Base-by-base conservation (phyloP, 1,284 basidiomycete species). In the Cutaneotrichosporon cavernicola region DNA sequence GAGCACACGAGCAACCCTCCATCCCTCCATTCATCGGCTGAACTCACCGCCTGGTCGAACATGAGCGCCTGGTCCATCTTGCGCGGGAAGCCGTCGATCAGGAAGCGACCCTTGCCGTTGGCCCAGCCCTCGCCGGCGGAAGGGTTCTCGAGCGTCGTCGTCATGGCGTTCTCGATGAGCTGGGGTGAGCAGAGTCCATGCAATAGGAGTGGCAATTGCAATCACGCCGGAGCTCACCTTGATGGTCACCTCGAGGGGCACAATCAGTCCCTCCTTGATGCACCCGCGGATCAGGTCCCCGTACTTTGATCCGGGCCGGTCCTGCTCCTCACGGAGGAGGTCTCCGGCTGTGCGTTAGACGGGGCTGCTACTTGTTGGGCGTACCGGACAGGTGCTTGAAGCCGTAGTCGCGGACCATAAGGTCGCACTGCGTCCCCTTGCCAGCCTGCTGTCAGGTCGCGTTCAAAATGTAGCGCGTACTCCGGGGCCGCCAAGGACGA, bases 21-120 rank as follows among this genome's bases (percentile, higher is more conserved):
- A 14, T 22, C 5, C 34, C 40, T 36, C 30, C 36, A 14, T 22
- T 60, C 21, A 46, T 38, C 40, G 30, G 21, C 30, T 6, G 14
- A 21, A 82, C 86, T 72, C 72, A 95, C 95, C 57, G 88, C 85
- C 75, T 91, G 84, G 76, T 99, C 97, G 76, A 99, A 99, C 80
- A 89, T 89, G 75, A 89, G 71, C 0, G 96, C 96, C 82, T 99
- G 97, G 80, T 99, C 97, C 92, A 99, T 94, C 85, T 97, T 92
- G 66, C 97, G 86, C 53, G 97, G 97, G 83, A 99, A 99, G 4
- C 97, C 97, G 72, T 99, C 97, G 70, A 99, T 89, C 69, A 99
- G 85, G 85, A 99, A 99, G 56, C 92, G 87, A 47, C 91, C 91
- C 65, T 84, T 84, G 49, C 89, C 91, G 58, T 86, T 82, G 31